phyloP scores from a whole-genome alignment of 495 filamentous ascomycete species.

The Annulohypoxylon bovei region DNA sequence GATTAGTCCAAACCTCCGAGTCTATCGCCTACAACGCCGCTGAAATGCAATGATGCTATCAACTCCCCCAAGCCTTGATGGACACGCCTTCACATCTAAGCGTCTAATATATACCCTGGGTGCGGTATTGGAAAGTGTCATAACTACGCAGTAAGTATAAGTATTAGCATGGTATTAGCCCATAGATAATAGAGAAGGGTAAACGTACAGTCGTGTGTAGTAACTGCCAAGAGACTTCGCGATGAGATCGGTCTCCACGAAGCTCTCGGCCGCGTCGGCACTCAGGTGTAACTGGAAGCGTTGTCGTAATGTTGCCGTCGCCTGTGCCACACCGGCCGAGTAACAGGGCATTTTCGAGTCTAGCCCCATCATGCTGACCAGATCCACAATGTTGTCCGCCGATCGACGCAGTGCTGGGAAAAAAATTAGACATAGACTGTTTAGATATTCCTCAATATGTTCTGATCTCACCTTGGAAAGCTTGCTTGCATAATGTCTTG shows the following conservation, averaged over 20 bases:
- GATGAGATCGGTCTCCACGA: constrained; percentile 76
- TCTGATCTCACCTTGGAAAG: constrained; percentile 69
- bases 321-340: constrained; percentile 68
- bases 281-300: constrained; percentile 79
- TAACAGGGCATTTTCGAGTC: constrained; percentile 83
- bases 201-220: constrained; percentile 74
- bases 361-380: constrained; percentile 79
- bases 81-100: constrained; percentile 21
- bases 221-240: constrained; percentile 78
- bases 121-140: constrained; percentile 82
- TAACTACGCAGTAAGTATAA: constrained; percentile 57
- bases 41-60: constrained; percentile 48
- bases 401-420: constrained; percentile 70
- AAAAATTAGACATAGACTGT: constrained; percentile 1
- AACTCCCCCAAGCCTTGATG: constrained; percentile 31
- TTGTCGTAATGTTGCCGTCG: constrained; percentile 68
- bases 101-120: constrained; percentile 77
- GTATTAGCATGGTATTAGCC: constrained; percentile 14
- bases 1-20: constrained; percentile 41
- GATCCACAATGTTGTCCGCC: constrained; percentile 75
- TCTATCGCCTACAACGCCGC: constrained; percentile 50
- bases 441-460: background rate
- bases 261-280: constrained; percentile 75
- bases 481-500: constrained; percentile 75
- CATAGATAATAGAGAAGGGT: background rate